Percentiles rank a stretch among this genome's conserved stretches.
phyloP scores from a whole-genome alignment of 140 eudicot genomes.

The Bidens hawaiensis region DNA sequence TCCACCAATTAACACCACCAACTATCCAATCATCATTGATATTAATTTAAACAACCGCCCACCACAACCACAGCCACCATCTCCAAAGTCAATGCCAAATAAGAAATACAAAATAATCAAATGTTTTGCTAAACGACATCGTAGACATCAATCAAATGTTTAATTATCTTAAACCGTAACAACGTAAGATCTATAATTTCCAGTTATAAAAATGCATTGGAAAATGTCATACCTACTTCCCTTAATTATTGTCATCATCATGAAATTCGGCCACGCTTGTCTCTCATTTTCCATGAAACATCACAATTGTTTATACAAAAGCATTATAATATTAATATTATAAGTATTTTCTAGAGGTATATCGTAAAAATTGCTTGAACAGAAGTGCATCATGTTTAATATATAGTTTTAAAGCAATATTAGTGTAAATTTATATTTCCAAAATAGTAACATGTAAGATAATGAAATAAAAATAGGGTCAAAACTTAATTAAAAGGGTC shows the following conservation, averaged over 20 bases:
- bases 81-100: background rate
- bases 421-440: too few species aligned
- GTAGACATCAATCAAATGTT: background rate
- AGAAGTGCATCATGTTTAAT: too few species aligned
- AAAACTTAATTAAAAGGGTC: background rate
- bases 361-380: too few species aligned
- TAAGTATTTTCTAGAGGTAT: too few species aligned
- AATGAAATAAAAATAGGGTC: background rate
- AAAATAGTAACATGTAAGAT: background rate
- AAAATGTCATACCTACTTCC: background rate
- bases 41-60: background rate
- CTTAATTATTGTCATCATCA: background rate
- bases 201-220: too few species aligned
- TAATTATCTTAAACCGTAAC: background rate
- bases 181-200: background rate
- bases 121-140: background rate
- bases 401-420: too few species aligned
- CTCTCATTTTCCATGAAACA: background rate
- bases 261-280: background rate
- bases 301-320: background rate
- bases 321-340: too few species aligned
- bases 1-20: slow-evolving; percentile 2
- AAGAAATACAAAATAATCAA: background rate
- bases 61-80: background rate
- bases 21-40: background rate